These are phyloP conservation scores for Penicillium soppii DNA, from an alignment of 495 filamentous ascomycete genomes.

Conservation along the genomic window DNA sequence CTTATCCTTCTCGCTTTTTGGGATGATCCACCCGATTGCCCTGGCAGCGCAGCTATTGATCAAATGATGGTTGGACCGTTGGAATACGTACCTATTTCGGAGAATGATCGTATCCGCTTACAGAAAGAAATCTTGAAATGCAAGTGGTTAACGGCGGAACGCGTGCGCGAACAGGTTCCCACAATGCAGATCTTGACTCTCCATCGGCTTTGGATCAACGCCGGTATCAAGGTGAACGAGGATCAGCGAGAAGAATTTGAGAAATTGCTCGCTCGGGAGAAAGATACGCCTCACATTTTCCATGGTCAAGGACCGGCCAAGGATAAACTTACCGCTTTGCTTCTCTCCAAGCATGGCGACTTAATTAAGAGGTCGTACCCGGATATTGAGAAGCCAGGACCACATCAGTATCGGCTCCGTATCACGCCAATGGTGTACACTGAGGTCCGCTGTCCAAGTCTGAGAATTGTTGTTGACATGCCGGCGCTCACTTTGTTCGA, in stretches of 20 bases:
- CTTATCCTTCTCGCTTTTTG: slow-evolving; percentile 44
- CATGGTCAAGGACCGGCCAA: slow-evolving; percentile 11
- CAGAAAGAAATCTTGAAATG: slow-evolving; percentile 35
- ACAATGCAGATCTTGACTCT: slow-evolving; percentile 33
- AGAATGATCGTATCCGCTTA: slow-evolving; percentile 23
- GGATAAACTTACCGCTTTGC: not conserved
- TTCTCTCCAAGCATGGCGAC: not conserved
- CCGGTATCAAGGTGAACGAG: slow-evolving; percentile 23
- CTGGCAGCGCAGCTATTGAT: slow-evolving; percentile 15
- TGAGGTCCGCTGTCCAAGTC: slow-evolving; percentile 10
- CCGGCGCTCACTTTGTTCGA: slow-evolving; percentile 17
- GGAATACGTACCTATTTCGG: slow-evolving; percentile 26
- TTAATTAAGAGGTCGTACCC: no score
- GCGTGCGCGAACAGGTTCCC: slow-evolving; percentile 32
- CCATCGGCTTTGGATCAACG: slow-evolving; percentile 33
- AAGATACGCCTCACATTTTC: slow-evolving; percentile 11
- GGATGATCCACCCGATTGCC: slow-evolving; percentile 20
- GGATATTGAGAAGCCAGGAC: not conserved
- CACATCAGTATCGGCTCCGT: slow-evolving; percentile 20
- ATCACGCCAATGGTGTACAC: slow-evolving; percentile 23
- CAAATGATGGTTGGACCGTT: slow-evolving; percentile 30
- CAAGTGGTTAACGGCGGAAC: slow-evolving; percentile 38
- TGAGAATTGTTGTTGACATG: slow-evolving; percentile 2
- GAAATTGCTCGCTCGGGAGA: slow-evolving; percentile 22
- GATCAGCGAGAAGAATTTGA: slow-evolving; percentile 20